Percentiles rank a stretch among this genome's conserved stretches.
These are phyloP conservation scores for Umbelopsis isabellina DNA, from an alignment of 192 early-diverging fungal genomes.

Conservation along the genomic window DNA sequence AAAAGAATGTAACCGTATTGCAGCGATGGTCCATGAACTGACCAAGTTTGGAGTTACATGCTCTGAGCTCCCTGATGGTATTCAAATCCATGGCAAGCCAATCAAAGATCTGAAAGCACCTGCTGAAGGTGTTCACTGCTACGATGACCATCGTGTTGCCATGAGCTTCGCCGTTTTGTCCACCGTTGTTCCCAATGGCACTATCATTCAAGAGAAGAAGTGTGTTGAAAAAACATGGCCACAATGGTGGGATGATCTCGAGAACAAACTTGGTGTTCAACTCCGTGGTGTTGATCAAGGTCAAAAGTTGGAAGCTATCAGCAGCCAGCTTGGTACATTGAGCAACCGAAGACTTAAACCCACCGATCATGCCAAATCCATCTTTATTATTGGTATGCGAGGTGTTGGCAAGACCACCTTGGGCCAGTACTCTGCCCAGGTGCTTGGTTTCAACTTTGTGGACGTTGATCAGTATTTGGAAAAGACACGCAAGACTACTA, in stretches of 20 bases:
- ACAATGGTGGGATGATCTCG: slow-evolving; percentile 96
- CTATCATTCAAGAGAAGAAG: slow-evolving; percentile 88
- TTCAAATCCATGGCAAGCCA: slow-evolving; percentile 76
- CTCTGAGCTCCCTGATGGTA: slow-evolving; percentile 86
- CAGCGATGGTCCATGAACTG: slow-evolving; percentile 94
- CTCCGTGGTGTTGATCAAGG: slow-evolving; percentile 61
- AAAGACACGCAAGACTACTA: slow-evolving; percentile 63
- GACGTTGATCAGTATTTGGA: slow-evolving; percentile 92
- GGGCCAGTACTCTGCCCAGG: slow-evolving; percentile 71
- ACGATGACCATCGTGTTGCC: slow-evolving; percentile 97
- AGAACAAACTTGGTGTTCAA: slow-evolving; percentile 73
- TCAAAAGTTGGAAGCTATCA: slow-evolving; percentile 11
- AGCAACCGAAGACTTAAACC: slow-evolving; percentile 14
- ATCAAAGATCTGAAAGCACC: slow-evolving; percentile 54
- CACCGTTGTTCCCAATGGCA: slow-evolving; percentile 71
- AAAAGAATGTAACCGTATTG: slow-evolving; percentile 98
- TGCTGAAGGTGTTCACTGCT: slow-evolving; percentile 82
- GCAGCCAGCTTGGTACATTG: slow-evolving; percentile 4
- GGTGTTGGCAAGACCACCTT: slow-evolving; percentile 95
- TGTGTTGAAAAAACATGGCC: slow-evolving; percentile 99
- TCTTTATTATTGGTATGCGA: slow-evolving; percentile 99
- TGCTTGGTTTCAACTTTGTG: slow-evolving; percentile 73
- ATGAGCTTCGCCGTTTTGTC: slow-evolving; percentile 94
- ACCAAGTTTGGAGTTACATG: slow-evolving; percentile 85
- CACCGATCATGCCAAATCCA: slow-evolving; percentile 40